Evolutionary conservation across 2,329 filamentous ascomycete genomes (phyloP), one percentile per base, ranked within the genome.

Genomic region (Plenodomus lindquistii): DNA sequence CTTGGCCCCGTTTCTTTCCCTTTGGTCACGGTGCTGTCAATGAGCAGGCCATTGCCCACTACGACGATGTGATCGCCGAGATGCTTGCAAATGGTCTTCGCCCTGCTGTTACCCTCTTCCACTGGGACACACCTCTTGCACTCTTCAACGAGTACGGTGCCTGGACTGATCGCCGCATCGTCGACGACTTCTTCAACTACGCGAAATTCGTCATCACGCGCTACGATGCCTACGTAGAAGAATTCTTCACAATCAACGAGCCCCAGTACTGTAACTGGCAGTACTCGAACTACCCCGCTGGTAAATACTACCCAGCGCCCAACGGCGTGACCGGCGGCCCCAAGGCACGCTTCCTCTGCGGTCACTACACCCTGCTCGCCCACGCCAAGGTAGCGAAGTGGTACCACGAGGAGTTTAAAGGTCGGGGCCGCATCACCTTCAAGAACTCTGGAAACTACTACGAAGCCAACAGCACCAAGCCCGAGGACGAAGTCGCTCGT

Each of bases 181-280:
- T 75, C 2, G 73, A 75, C 41, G 67, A 75, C 52, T 75, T 69
- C 55, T 68, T 75, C 60, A 65, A 74, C 52, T 75, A 75, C 42
- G 73, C 73, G 18, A 75, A 75, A 50, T 75, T 74, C 41, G 63
- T 75, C 40, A 75, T 75, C 21, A 59, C 60, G 6, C 63, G 73
- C 3, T 75, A 75, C 41, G 73, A 75, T 44, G 57, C 63, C 9
- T 70, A 70, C 42, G 73, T 75, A 4, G 70, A 70, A 20, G 65
- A 70, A 16, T 75, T 71, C 72, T 74, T 72, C 48, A 73, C 73
- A 0, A 70, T 75, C 55, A 75, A 74, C 48, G 70, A 73, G 57
- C 71, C 74, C 2, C 73, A 77, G 55, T 75, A 77, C 62, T 78
- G 76, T 49, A 76, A 78, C 47, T 78, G 76, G 76, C 76, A 79